These are phyloP conservation scores for Plantago coronopus DNA, from an alignment of 305 asterid genomes.

Conservation along the genomic window DNA sequence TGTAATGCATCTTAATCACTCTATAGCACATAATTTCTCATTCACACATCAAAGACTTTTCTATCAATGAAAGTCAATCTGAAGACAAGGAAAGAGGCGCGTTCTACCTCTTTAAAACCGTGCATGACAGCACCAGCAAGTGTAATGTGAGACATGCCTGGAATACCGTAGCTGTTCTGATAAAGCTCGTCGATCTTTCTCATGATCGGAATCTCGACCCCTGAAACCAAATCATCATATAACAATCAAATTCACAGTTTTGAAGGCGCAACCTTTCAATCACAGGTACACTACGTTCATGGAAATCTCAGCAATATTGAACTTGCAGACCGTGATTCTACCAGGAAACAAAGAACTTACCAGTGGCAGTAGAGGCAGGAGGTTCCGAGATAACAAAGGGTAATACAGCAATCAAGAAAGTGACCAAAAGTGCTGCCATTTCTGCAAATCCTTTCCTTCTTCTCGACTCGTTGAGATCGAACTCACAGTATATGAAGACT, in stretches of 20 bases:
- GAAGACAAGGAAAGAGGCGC: too few species aligned
- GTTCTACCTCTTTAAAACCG: slow-evolving; percentile 7
- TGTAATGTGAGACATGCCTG: slow-evolving; percentile 3
- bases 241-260: slow-evolving; percentile 1
- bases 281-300: not conserved
- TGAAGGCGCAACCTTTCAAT: not conserved
- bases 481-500: too few species aligned
- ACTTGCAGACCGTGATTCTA: not conserved
- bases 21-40: too few species aligned
- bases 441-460: not conserved
- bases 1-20: too few species aligned
- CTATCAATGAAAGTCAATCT: not conserved
- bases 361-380: not conserved
- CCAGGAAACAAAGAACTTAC: not conserved
- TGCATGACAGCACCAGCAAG: slow-evolving; percentile 3
- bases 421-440: slow-evolving; percentile 3
- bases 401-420: not conserved
- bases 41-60: too few species aligned
- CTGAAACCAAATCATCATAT: slow-evolving; percentile 2
- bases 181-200: not conserved
- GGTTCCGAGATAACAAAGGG: not conserved
- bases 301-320: not conserved
- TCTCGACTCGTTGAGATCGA: not conserved
- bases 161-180: not conserved
- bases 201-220: not conserved